Evolutionary conservation across 257 asterid species (phyloP).

Genomic region (Anisodus tanguticus): DNA sequence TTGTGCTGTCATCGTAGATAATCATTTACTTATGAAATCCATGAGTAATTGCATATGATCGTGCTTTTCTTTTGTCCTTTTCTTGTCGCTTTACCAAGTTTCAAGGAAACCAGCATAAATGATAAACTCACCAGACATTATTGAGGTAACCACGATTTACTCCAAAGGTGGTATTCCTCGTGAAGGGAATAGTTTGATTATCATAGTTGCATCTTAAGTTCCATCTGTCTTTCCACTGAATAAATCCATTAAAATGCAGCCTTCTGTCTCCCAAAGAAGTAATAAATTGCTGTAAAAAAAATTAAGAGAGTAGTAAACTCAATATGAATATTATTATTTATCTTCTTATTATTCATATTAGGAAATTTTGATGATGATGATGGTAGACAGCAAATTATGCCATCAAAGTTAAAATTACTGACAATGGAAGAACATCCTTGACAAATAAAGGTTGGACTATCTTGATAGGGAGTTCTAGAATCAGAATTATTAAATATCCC

Average conservation of each 20-base stretch:
- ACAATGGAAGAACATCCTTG: not conserved
- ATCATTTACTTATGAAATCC: not conserved
- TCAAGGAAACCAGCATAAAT: not conserved
- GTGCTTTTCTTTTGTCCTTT: too few species aligned
- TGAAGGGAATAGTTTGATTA: not conserved
- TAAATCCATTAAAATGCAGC: not conserved
- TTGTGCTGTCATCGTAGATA: not conserved
- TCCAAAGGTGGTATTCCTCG: not conserved
- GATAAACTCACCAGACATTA: not conserved
- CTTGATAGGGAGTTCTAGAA: not conserved
- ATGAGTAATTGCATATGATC: not conserved
- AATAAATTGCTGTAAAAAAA: not conserved
- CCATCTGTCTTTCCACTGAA: not conserved
- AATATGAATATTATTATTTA: not conserved
- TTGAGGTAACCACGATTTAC: not conserved
- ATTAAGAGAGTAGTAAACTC: not conserved
- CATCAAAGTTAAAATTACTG: not conserved
- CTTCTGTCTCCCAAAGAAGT: slow-evolving; percentile 21
- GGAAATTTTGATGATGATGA: not conserved
- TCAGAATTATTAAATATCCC: not conserved
- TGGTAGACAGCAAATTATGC: not conserved
- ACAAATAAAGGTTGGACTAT: not conserved
- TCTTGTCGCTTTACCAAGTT: not conserved
- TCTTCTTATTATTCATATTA: not conserved
- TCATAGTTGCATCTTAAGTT: not conserved